Evolutionary conservation across 192 early-diverging fungal genomes (phyloP).

Genomic region (Cetraspora pellucida): DNA sequence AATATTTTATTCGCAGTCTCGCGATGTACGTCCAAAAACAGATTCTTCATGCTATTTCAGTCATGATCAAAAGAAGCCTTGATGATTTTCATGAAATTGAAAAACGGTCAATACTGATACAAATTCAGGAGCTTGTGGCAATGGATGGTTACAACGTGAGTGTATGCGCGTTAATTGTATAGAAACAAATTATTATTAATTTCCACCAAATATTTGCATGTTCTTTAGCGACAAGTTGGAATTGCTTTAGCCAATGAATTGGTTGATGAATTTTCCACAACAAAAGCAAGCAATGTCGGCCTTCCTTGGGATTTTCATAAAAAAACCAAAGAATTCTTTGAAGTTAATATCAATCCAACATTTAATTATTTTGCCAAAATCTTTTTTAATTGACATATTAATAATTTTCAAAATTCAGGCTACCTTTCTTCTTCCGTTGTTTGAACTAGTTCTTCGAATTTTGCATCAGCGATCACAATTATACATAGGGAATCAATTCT

Average conservation of each 20-base stretch:
- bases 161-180: not conserved
- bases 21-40: slow-evolving; percentile 58
- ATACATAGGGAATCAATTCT: not conserved
- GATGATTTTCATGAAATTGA: slow-evolving; percentile 59
- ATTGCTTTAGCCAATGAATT: slow-evolving; percentile 56
- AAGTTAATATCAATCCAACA: slow-evolving; percentile 43
- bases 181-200: not conserved
- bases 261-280: slow-evolving; percentile 67
- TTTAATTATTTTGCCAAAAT: slow-evolving; percentile 6
- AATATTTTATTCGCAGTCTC: slow-evolving; percentile 37
- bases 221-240: slow-evolving; percentile 37
- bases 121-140: slow-evolving; percentile 52
- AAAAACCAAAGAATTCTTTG: slow-evolving; percentile 64
- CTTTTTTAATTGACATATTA: not conserved
- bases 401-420: slow-evolving; percentile 30
- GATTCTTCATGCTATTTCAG: slow-evolving; percentile 58
- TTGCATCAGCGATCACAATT: slow-evolving; percentile 50
- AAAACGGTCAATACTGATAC: slow-evolving; percentile 55
- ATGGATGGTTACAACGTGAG: slow-evolving; percentile 47
- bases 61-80: slow-evolving; percentile 68
- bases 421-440: slow-evolving; percentile 51
- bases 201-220: not conserved
- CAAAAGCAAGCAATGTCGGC: slow-evolving; percentile 60
- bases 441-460: slow-evolving; percentile 53
- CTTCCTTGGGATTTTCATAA: slow-evolving; percentile 69